A percentile compares a stretch with the other conserved stretches of the same genome.
Evolutionary conservation across 805 yeast species (phyloP).

Genomic region (Pichia insulana): DNA sequence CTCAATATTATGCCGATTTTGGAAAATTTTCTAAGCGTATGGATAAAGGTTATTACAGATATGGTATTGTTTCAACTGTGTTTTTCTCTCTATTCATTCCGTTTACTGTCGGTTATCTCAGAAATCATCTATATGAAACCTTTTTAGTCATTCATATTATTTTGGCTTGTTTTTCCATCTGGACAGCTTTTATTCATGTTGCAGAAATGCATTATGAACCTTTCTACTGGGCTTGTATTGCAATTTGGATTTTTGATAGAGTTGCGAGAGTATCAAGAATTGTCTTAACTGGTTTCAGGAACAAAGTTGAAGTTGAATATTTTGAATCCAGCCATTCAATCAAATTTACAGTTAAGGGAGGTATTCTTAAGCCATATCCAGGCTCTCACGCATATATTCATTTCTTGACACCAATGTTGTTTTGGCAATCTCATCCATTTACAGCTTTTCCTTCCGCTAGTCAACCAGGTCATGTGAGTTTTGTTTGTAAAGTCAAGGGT

Average conservation of each 20-base stretch:
- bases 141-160: slow-evolving; percentile 50
- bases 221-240: slow-evolving; percentile 31
- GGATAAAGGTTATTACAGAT: slow-evolving; percentile 20
- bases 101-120: slow-evolving; percentile 28
- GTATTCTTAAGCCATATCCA: slow-evolving; percentile 42
- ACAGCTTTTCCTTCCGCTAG: slow-evolving; percentile 37
- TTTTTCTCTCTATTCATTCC: slow-evolving; percentile 15
- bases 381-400: slow-evolving; percentile 55
- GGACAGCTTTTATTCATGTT: slow-evolving; percentile 52
- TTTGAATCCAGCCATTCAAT: slow-evolving; percentile 39
- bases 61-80: slow-evolving; percentile 32
- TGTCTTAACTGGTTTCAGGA: slow-evolving; percentile 28
- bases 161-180: slow-evolving; percentile 43
- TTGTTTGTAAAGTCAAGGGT: slow-evolving; percentile 43
- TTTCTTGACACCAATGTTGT: slow-evolving; percentile 41
- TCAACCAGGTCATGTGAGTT: slow-evolving; percentile 30
- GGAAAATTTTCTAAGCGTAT: slow-evolving; percentile 21
- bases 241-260: slow-evolving; percentile 49
- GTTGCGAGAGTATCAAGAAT: slow-evolving; percentile 36
- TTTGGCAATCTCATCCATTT: slow-evolving; percentile 59
- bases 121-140: slow-evolving; percentile 51
- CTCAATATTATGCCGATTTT: slow-evolving; percentile 15
- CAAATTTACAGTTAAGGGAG: slow-evolving; percentile 36
- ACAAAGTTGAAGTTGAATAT: slow-evolving; percentile 10
- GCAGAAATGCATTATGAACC: slow-evolving; percentile 24